These are phyloP conservation scores for Scorias spongiosa DNA, from an alignment of 2,329 filamentous ascomycete genomes.

Conservation along the genomic window DNA sequence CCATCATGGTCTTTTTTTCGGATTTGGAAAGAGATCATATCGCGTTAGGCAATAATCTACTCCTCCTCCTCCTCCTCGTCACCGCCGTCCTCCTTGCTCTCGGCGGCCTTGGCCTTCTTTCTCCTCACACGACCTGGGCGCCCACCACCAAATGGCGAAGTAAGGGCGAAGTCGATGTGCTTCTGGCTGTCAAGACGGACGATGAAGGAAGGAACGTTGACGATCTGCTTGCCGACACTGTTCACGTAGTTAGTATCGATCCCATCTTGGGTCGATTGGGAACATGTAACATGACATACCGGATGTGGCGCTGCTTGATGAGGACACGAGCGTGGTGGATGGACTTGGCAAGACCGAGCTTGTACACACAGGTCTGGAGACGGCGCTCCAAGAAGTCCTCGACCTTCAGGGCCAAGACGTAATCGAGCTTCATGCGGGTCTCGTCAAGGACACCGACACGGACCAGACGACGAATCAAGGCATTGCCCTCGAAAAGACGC, in stretches of 20 bases:
- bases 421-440: conserved; percentile 99
- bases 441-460: conserved; percentile 99
- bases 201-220: conserved; percentile 99
- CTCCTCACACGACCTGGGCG: conserved; percentile 94
- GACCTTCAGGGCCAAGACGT: conserved; percentile 97
- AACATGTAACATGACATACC: conserved; percentile 27
- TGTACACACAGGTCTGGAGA: conserved; percentile 99
- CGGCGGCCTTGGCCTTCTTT: conserved; percentile 98
- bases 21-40: neutral
- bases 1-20: neutral
- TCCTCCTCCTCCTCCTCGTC: conserved; percentile 72
- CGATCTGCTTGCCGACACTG: conserved; percentile 98
- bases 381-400: conserved; percentile 99
- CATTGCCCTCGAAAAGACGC: conserved; percentile 99
- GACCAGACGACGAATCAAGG: conserved; percentile 98
- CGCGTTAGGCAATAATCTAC: conserved; percentile 6
- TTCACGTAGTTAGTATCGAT: conserved; percentile 9
- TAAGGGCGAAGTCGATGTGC: conserved; percentile 99
- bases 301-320: conserved; percentile 99
- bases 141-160: conserved; percentile 93
- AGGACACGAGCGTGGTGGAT: conserved; percentile 99
- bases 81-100: conserved; percentile 64
- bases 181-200: conserved; percentile 99
- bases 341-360: conserved; percentile 99
- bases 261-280: conserved; percentile 1